Evolutionary conservation across 768 basidiomycete genomes (phyloP), one percentile per base, ranked within the genome.

Genomic region (Plicaturopsis crispa): DNA sequence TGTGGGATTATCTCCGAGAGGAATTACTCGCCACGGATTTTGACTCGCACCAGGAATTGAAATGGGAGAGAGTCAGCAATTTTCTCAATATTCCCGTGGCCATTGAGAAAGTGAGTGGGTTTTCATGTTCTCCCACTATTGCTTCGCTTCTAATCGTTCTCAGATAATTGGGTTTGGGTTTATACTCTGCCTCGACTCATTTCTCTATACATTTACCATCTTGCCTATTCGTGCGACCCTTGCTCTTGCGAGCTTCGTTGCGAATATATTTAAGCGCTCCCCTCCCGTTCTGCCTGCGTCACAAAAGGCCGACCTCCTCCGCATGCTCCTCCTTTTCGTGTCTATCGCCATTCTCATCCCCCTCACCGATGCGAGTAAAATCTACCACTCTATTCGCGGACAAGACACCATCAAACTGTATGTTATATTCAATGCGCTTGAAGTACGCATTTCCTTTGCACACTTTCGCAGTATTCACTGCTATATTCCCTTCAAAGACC

Each of bases 361-460:
- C 2, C 70, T 92, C 28, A 92, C 93, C 5, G 94, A 99, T 54
- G 86, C 91, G 7, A 94, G 91, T 61, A 92, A 93, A 66, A 94
- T 99, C 48, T 99, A 99, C 51, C 96, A 99, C 52, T 84, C 84
- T 12, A 97, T 99, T 39, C 80, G 96, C 16, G 94, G 93, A 0
- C 96, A 98, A 60, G 96, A 99, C 49, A 96, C 91, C 2, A 94
- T 99, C 65, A 99, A 98, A 64, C 62, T 99, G 35, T 98, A 98
- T 64, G 96, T 99, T 43, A 94, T 99, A 36, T 99, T 97, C 64
- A 98, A 97, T 58, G 93, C 92, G 8, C 71, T 99, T 5, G 96
- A 99, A 74, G 94, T 94, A 59, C 41, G 79, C 56, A 37, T 19
- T 16, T n/a, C n/a, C n/a, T n/a, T n/a, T n/a, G n/a, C n/a, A n/a